Conservation (phyloP, 116 monocot species). For the Cymodocea nodosa region DNA sequence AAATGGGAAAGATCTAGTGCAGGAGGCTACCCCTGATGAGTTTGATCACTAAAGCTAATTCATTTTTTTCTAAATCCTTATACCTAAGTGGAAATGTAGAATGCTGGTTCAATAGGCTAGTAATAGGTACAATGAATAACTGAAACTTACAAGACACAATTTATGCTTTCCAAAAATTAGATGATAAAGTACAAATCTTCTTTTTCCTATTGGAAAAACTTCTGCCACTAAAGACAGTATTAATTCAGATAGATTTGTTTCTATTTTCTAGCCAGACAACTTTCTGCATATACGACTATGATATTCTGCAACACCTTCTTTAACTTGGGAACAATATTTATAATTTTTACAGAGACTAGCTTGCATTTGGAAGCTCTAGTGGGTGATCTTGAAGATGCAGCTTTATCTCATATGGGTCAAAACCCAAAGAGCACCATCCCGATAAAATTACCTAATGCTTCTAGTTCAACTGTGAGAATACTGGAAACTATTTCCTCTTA, state of each 20-base stretch:
- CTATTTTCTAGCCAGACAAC: background rate
- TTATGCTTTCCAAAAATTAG: background rate
- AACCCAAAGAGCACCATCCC: slow-evolving; percentile 16
- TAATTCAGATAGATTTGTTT: background rate
- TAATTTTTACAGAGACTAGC: slow-evolving; percentile 43
- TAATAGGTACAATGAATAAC: background rate
- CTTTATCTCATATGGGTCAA: slow-evolving; percentile 29
- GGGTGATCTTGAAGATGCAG: slow-evolving; percentile 72
- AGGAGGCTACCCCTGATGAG: too few species aligned
- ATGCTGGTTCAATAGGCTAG: background rate
- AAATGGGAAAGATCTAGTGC: too few species aligned
- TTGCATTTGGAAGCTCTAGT: slow-evolving; percentile 52
- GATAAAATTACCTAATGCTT: slow-evolving; percentile 8
- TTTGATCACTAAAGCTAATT: too few species aligned
- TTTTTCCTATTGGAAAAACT: too few species aligned
- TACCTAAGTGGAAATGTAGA: too few species aligned
- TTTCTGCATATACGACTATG: background rate
- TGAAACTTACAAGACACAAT: background rate
- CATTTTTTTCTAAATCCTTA: too few species aligned
- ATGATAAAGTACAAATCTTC: background rate
- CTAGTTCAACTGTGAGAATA: slow-evolving; percentile 18
- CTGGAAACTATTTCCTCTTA: slow-evolving; percentile 6
- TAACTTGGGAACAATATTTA: background rate
- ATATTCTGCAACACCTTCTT: background rate
- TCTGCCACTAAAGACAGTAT: background rate